Evolutionary conservation across 805 yeast species (phyloP), one percentile per base, ranked within the genome.

Genomic region (Metschnikowia koreensis): DNA sequence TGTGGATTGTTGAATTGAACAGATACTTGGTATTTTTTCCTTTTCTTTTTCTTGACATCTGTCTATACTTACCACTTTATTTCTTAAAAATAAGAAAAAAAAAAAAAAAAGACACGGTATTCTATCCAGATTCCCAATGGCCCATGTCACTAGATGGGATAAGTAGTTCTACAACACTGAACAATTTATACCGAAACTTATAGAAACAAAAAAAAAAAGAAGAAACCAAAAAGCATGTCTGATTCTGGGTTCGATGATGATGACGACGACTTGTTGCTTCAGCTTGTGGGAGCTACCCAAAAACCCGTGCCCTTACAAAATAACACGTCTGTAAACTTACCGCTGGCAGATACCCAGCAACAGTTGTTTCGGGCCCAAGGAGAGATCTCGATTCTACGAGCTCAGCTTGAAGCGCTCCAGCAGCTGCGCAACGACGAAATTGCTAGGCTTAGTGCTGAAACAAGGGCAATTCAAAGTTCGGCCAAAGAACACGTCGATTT

Each of bases 311-410:
- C 4, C 22, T 22, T 4, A 22, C 42, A 38, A 37, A 34, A 16
- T 27, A 16, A 40, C 5, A 3, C 52, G 6, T n/a, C 44, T 31
- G 54, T 55, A 17, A 12, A 13, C 13, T 34, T 53, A 52, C 7
- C 58, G 49, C 34, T 38, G 31, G 39, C 27, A 8, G 46, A 41
- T 6, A 15, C 33, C 13, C 62, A 62, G 59, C 57, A 61, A 50
- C 54, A 61, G 47, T 43, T 83, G n/a, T 74, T 72, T 49, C 69
- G 76, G 36, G 86, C 89, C 6, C 81, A 80, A 50, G 97, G 97
- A 2, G 97, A 92, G 62, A 83, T 88, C 37, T 84, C 94, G 12
- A 84, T 91, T 36, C 72, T 92, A 15, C 73, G 96, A 49, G 81
- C 85, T 9, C 89, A 84, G 59, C 68, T 87, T 17, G 69, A 76